phyloP scores from a whole-genome alignment of 2,329 filamentous ascomycete genomes.

The Aspergillus ustus region DNA sequence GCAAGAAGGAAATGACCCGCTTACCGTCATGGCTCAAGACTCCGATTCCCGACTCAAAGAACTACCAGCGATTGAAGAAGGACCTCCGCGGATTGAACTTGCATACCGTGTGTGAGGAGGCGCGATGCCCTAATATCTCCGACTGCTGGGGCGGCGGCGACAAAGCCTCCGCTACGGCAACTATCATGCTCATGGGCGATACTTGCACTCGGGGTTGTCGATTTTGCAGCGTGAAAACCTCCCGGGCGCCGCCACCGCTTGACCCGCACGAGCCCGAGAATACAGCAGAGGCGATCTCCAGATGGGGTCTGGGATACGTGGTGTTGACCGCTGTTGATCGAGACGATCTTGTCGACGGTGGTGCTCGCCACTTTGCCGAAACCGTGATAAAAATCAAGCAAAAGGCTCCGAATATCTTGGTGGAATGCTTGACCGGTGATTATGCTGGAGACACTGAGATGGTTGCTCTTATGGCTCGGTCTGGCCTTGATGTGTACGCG shows the following conservation, averaged over 20 bases:
- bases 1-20: conserved; percentile 70
- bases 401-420: conserved; percentile 58
- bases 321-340: conserved; percentile 93
- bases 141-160: conserved; percentile 95
- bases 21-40: conserved; percentile 96
- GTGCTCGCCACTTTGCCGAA: conserved; percentile 87
- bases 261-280: conserved; percentile 97
- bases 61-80: conserved; percentile 93
- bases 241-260: conserved; percentile 73
- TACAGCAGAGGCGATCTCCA: conserved; percentile 86
- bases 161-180: conserved; percentile 90
- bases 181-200: conserved; percentile 99
- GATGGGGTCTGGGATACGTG: conserved; percentile 96
- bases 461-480: conserved; percentile 81
- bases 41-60: conserved; percentile 81
- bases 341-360: conserved; percentile 88
- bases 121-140: conserved; percentile 93
- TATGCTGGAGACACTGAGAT: conserved; percentile 84
- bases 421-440: conserved; percentile 69
- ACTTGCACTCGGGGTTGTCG: conserved; percentile 95
- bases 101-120: conserved; percentile 97
- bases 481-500: conserved; percentile 92
- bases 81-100: conserved; percentile 87
- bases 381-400: conserved; percentile 93
- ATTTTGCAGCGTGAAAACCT: conserved; percentile 97